Conservation (phyloP, 306 rosid genomes). For the Lathyrus tuberosus region DNA sequence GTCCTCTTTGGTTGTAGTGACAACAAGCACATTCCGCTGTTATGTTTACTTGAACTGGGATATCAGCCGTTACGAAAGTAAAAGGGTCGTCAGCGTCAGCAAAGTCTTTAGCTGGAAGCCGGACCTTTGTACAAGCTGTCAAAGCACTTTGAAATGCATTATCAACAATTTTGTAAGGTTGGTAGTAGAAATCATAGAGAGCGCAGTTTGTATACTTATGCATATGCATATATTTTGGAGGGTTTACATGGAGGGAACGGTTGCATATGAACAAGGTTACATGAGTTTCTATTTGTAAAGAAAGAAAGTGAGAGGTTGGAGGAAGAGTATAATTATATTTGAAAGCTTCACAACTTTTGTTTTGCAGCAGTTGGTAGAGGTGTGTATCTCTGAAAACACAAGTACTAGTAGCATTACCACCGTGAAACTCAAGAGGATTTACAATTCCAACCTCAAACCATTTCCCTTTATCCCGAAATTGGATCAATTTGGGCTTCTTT, state of each 20-base stretch:
- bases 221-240: background rate
- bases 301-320: background rate
- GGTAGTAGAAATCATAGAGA: constrained; percentile 28
- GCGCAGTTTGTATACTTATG: background rate
- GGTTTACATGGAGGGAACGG: background rate
- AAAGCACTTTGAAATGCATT: background rate
- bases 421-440: accelerated
- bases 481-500: background rate
- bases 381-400: constrained; percentile 28
- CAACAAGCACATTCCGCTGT: constrained; percentile 37
- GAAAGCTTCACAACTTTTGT: constrained; percentile 39
- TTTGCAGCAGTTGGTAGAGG: background rate
- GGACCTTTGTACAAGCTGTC: constrained; percentile 36
- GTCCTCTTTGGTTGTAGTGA: constrained; percentile 7
- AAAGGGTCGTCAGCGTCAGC: constrained; percentile 8
- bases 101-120: constrained; percentile 43
- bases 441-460: background rate
- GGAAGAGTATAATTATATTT: constrained; percentile 37
- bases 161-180: accelerated
- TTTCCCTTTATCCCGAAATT: constrained; percentile 29
- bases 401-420: background rate
- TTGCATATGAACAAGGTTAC: constrained; percentile 40
- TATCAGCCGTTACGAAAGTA: constrained; percentile 26
- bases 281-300: background rate
- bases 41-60: background rate